Evolutionary conservation across 495 filamentous ascomycete species (phyloP).

Genomic region (Aspergillus sclerotioniger): DNA sequence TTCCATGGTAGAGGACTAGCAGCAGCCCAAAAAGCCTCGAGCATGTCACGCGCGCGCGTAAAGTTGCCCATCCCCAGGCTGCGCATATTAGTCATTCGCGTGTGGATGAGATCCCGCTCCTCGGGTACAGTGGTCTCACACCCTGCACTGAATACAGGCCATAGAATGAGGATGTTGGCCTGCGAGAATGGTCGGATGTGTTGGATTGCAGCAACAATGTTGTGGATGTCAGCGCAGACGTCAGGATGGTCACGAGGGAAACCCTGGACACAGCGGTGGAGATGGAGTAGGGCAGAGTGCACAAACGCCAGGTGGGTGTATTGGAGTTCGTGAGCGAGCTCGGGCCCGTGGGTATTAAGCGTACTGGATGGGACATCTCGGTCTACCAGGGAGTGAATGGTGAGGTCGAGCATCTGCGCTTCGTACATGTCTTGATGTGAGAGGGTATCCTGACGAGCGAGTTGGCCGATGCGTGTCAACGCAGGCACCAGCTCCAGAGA

Average conservation of each 20-base stretch:
- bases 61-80: conserved; percentile 35
- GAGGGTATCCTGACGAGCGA: conserved; percentile 10
- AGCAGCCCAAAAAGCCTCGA: conserved; percentile 24
- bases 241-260: conserved; percentile 22
- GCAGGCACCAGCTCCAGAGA: conserved; percentile 28
- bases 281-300: conserved; percentile 30
- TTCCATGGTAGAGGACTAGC: conserved; percentile 27
- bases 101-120: conserved; percentile 23
- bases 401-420: conserved; percentile 10
- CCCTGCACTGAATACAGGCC: conserved; percentile 36
- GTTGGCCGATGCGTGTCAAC: conserved; percentile 19
- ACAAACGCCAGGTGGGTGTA: conserved; percentile 32
- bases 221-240: conserved; percentile 23
- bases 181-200: conserved; percentile 22
- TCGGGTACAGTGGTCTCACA: conserved; percentile 28
- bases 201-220: conserved; percentile 22
- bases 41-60: conserved; percentile 26
- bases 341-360: background rate
- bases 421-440: background rate
- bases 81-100: conserved; percentile 33
- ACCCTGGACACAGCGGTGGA: conserved; percentile 29
- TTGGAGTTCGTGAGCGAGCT: conserved; percentile 21
- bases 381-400: conserved; percentile 17
- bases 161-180: conserved; percentile 33
- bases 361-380: conserved; percentile 6